These are phyloP conservation scores for Phylloporus sp. DNA, from an alignment of 768 basidiomycete species.

Conservation along the genomic window DNA sequence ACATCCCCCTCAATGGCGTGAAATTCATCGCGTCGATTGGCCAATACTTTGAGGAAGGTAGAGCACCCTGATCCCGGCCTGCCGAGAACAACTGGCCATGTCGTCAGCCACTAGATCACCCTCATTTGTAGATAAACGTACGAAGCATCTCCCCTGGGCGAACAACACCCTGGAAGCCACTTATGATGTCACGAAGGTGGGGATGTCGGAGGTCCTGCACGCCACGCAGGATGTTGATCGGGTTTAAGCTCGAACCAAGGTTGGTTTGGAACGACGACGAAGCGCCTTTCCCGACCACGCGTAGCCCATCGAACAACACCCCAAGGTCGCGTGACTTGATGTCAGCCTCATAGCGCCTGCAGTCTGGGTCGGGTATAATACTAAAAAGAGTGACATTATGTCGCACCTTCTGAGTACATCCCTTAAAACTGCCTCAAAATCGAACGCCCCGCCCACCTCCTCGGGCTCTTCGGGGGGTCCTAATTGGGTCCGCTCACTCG, in stretches of 20 bases:
- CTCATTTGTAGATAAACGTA: slow-evolving; percentile 33
- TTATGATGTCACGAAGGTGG: slow-evolving; percentile 51
- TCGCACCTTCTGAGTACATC: slow-evolving; percentile 23
- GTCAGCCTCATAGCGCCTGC: slow-evolving; percentile 46
- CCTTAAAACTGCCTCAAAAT: slow-evolving; percentile 29
- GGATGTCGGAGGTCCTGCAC: slow-evolving; percentile 54
- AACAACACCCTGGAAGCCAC: slow-evolving; percentile 52
- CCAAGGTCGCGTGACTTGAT: slow-evolving; percentile 55
- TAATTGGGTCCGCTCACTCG: slow-evolving; percentile 1
- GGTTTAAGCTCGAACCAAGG: slow-evolving; percentile 61
- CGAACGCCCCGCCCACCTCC: slow-evolving; percentile 24
- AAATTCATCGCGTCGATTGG: slow-evolving; percentile 71
- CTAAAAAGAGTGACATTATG: not conserved
- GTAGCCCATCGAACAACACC: slow-evolving; percentile 55
- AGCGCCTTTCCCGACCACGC: slow-evolving; percentile 57
- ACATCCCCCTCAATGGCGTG: slow-evolving; percentile 66
- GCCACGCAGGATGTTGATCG: slow-evolving; percentile 38
- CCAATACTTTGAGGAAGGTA: slow-evolving; percentile 76
- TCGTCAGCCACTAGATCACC: not conserved
- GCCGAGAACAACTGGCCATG: slow-evolving; percentile 67
- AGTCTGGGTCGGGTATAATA: not conserved
- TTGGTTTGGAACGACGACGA: slow-evolving; percentile 54
- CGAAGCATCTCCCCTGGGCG: slow-evolving; percentile 68
- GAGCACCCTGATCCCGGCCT: slow-evolving; percentile 83
- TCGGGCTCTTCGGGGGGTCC: not conserved